These are phyloP conservation scores for Hypericum perforatum DNA, from an alignment of 345 rosid genomes.

Conservation along the genomic window DNA sequence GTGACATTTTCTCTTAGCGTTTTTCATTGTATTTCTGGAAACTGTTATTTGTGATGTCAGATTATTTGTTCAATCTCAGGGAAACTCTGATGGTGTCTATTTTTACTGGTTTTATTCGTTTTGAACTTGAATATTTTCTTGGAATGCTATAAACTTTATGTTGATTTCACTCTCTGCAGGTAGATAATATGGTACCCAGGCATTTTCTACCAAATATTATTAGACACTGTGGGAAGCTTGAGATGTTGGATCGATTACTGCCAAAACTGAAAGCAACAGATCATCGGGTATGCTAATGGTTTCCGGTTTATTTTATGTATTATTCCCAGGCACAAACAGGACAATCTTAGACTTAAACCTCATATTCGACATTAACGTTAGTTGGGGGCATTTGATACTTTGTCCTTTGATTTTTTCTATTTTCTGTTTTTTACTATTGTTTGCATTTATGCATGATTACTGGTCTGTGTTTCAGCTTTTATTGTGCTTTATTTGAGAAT, in stretches of 20 bases:
- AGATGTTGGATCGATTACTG: conserved; percentile 83
- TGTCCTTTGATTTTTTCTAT: not conserved
- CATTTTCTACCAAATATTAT: conserved; percentile 76
- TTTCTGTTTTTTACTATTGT: not conserved
- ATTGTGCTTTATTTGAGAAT: too few species aligned
- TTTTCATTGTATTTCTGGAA: conserved; percentile 4
- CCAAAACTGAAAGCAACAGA: conserved; percentile 89
- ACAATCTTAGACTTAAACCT: too few species aligned
- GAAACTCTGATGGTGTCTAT: not conserved
- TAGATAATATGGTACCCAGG: conserved; percentile 56
- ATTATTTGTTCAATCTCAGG: too few species aligned
- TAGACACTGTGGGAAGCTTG: conserved; percentile 92
- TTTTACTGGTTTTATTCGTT: not conserved
- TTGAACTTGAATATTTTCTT: conserved; percentile 4
- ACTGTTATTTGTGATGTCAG: not conserved
- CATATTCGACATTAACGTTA: too few species aligned
- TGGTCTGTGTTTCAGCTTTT: too few species aligned
- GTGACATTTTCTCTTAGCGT: conserved; percentile 3
- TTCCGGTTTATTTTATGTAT: conserved; percentile 10
- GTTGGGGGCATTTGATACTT: not conserved
- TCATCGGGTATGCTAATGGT: conserved; percentile 56
- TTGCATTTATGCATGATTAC: not conserved
- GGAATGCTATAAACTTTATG: conserved; percentile 7
- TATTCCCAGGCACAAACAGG: not conserved
- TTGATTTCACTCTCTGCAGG: conserved; percentile 32